Percentiles rank a stretch among this genome's conserved stretches.
Conservation (phyloP, 352 stramenopile genomes). For the Phytophthora lateralis region DNA sequence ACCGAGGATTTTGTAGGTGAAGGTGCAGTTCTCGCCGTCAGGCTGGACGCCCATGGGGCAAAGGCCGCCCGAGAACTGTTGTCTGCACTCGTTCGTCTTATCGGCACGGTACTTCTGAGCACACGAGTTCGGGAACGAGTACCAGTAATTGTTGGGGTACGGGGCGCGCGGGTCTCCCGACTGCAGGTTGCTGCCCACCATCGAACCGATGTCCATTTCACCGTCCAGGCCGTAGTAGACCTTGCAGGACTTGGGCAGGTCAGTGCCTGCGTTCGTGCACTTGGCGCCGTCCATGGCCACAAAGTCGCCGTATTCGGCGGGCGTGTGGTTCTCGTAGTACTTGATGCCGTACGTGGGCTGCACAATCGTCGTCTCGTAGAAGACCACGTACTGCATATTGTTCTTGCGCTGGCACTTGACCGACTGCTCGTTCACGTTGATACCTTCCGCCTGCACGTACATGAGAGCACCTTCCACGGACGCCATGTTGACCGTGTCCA, state of each 20-base stretch:
- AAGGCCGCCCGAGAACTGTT: conserved; percentile 43
- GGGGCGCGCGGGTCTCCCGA: conserved; percentile 50
- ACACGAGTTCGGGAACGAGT: conserved; percentile 70
- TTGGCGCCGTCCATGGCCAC: conserved; percentile 68
- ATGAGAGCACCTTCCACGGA: conserved; percentile 68
- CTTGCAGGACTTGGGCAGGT: conserved; percentile 49
- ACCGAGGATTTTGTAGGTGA: conserved; percentile 63
- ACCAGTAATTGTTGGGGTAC: conserved; percentile 77
- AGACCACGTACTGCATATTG: conserved; percentile 72
- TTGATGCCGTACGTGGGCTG: conserved; percentile 55
- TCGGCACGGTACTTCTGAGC: conserved; percentile 44
- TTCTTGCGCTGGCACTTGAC: conserved; percentile 71
- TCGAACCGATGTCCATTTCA: conserved; percentile 47
- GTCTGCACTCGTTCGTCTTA: conserved; percentile 55
- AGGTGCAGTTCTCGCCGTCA: conserved; percentile 61
- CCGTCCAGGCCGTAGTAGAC: conserved; percentile 54
- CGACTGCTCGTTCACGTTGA: conserved; percentile 58
- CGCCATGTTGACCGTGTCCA: conserved; percentile 73
- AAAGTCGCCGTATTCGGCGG: conserved; percentile 58
- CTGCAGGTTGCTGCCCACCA: conserved; percentile 53
- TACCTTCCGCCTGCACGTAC: conserved; percentile 72
- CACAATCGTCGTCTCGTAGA: conserved; percentile 74
- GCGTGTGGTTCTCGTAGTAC: conserved; percentile 48
- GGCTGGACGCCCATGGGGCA: conserved; percentile 48
- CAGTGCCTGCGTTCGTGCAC: conserved; percentile 48